Conservation (phyloP, 164 flowering plant species). For the Piper betle region DNA sequence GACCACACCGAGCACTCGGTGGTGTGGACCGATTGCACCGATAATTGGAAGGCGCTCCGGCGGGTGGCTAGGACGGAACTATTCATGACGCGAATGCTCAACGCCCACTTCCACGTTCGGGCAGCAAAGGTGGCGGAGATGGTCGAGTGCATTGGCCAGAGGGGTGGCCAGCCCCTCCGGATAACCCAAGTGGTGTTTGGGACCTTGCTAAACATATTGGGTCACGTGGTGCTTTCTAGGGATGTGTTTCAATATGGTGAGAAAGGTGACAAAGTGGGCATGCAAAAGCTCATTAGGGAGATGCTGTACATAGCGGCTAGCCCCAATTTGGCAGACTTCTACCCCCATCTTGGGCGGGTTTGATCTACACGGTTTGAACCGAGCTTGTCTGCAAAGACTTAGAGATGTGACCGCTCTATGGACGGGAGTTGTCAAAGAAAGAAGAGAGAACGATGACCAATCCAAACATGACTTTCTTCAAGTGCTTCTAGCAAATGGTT, state of each 20-base stretch:
- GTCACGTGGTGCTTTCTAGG: slow-evolving; percentile 12
- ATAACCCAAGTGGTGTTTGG: slow-evolving; percentile 15
- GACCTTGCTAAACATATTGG: slow-evolving; percentile 14
- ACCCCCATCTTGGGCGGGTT: slow-evolving; percentile 17
- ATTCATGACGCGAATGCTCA: slow-evolving; percentile 15
- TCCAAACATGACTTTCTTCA: slow-evolving; percentile 18
- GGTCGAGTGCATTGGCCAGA: slow-evolving; percentile 9
- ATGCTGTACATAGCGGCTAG: slow-evolving; percentile 5
- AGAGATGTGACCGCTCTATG: slow-evolving; percentile 10
- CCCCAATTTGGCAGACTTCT: slow-evolving; percentile 25
- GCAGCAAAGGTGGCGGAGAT: slow-evolving; percentile 20
- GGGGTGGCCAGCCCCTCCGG: slow-evolving; percentile 14
- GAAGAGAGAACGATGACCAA: slow-evolving; percentile 9
- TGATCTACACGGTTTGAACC: slow-evolving; percentile 17
- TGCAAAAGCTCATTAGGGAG: slow-evolving; percentile 8
- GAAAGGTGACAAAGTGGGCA: slow-evolving; percentile 5
- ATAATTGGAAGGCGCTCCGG: slow-evolving; percentile 21
- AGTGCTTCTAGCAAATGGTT: slow-evolving; percentile 12
- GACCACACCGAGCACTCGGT: slow-evolving; percentile 7
- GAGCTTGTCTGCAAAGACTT: slow-evolving; percentile 6
- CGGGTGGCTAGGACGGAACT: slow-evolving; percentile 20
- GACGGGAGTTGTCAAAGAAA: slow-evolving; percentile 18
- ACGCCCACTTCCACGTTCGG: slow-evolving; percentile 14
- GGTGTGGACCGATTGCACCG: slow-evolving; percentile 22
- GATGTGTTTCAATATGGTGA: slow-evolving; percentile 16